phyloP scores from a whole-genome alignment of 768 basidiomycete species.

The Saitozyma sp. region DNA sequence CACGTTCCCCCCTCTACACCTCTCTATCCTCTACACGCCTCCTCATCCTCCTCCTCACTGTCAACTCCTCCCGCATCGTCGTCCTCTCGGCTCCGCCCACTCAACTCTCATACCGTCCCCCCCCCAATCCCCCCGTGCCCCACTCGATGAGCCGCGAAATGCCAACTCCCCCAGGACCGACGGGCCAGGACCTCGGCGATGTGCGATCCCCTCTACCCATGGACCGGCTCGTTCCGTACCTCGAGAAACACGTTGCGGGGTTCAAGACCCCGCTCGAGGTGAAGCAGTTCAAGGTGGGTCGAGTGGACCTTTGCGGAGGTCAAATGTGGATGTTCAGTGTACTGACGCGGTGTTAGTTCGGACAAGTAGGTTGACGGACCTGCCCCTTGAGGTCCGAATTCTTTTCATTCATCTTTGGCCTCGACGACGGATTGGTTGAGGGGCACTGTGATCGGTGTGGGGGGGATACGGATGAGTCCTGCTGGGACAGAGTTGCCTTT shows the following conservation, averaged over 20 bases:
- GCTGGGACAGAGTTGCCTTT: no score
- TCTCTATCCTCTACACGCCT: background rate
- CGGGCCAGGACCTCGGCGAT: slow-evolving; percentile 30
- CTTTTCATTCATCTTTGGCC: no score
- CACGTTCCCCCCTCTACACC: background rate
- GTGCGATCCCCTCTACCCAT: slow-evolving; percentile 35
- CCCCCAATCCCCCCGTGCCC: slow-evolving; percentile 6
- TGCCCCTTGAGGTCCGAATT: no score
- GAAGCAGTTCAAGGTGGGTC: slow-evolving; percentile 86
- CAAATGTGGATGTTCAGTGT: background rate
- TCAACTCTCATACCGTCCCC: slow-evolving; percentile 9
- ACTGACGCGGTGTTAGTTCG: slow-evolving; percentile 61
- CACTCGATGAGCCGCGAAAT: slow-evolving; percentile 1
- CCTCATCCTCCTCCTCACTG: background rate
- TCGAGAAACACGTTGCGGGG: slow-evolving; percentile 60
- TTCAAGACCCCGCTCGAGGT: slow-evolving; percentile 69
- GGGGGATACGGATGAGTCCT: no score
- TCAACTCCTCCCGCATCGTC: background rate
- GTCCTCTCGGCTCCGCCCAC: no score
- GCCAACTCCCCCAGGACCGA: slow-evolving; percentile 12
- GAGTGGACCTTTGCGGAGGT: background rate
- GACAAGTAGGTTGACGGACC: slow-evolving; percentile 63
- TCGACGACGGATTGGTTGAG: no score
- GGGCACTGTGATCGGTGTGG: no score
- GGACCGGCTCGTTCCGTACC: slow-evolving; percentile 54